These are phyloP conservation scores for Heterobasidion occidentale DNA, from an alignment of 1,284 basidiomycete species.

Conservation along the genomic window DNA sequence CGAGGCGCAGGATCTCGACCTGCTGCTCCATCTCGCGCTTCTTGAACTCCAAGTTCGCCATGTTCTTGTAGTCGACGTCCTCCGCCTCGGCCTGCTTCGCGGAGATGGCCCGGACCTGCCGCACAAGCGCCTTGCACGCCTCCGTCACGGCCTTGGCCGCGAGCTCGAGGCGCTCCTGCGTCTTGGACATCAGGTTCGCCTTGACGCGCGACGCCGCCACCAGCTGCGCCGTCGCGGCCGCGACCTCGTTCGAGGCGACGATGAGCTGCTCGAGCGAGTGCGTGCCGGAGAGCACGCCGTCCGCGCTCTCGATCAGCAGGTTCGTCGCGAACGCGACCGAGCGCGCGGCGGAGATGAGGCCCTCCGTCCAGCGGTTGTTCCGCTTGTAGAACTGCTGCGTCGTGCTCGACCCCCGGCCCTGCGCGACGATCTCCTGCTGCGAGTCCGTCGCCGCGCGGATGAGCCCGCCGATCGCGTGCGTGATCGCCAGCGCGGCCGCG, in stretches of 20 bases:
- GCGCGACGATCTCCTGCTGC: constrained; percentile 95
- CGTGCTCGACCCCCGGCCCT: constrained; percentile 88
- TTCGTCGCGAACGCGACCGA: constrained; percentile 97
- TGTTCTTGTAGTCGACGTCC: constrained; percentile 82
- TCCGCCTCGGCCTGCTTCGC: constrained; percentile 78
- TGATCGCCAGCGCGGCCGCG: constrained; percentile 89
- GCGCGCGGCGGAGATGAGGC: constrained; percentile 96
- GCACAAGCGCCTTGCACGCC: constrained; percentile 96
- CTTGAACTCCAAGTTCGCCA: constrained; percentile 97
- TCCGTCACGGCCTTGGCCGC: constrained; percentile 98
- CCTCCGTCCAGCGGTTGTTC: constrained; percentile 99
- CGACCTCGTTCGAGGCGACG: constrained; percentile 98
- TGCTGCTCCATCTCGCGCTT: constrained; percentile 98
- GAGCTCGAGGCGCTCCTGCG: constrained; percentile 91
- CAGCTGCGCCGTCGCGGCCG: constrained; percentile 93
- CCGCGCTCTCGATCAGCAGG: constrained; percentile 94
- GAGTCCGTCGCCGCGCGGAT: constrained; percentile 96
- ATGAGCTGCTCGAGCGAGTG: constrained; percentile 98
- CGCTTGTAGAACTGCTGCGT: constrained; percentile 98
- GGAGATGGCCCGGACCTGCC: constrained; percentile 93
- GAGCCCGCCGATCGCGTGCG: constrained; percentile 88
- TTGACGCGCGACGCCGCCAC: constrained; percentile 98
- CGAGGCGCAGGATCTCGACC: constrained; percentile 93
- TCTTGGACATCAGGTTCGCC: constrained; percentile 97
- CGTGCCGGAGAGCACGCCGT: constrained; percentile 94